These are phyloP conservation scores for Suhomyces guaymorum DNA, from an alignment of 1,139 yeast species.

Conservation along the genomic window DNA sequence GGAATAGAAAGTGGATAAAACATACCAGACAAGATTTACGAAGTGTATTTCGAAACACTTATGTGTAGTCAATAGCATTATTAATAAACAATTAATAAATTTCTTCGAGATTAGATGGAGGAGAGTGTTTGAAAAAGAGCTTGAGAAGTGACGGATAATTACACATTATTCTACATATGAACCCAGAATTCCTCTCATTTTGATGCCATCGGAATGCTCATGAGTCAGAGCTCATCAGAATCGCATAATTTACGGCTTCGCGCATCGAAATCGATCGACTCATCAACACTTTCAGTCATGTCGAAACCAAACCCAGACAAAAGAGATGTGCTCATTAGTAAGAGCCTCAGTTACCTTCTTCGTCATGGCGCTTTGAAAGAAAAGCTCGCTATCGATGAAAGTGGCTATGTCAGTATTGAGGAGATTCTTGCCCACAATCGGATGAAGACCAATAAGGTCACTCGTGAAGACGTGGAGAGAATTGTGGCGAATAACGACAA, in stretches of 20 bases:
- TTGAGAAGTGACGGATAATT: too few species aligned
- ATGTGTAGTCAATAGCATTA: too few species aligned
- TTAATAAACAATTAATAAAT: too few species aligned
- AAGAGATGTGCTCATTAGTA: conserved; percentile 63
- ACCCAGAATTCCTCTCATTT: background rate
- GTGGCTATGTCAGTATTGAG: conserved; percentile 63
- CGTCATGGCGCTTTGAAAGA: conserved; percentile 86
- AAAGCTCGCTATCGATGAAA: conserved; percentile 57
- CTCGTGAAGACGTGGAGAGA: conserved; percentile 56
- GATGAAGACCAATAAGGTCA: conserved; percentile 55
- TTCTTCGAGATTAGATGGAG: too few species aligned
- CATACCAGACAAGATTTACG: too few species aligned
- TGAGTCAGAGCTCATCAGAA: too few species aligned
- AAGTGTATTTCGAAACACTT: too few species aligned
- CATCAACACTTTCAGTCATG: conserved; percentile 6
- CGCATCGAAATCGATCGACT: background rate
- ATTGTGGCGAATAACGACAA: conserved; percentile 71
- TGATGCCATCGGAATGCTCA: background rate
- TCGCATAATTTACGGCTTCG: too few species aligned
- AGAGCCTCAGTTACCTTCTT: conserved; percentile 70
- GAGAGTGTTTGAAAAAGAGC: too few species aligned
- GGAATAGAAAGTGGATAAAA: too few species aligned
- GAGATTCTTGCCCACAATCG: conserved; percentile 59
- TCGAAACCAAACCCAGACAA: conserved; percentile 21
- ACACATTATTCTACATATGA: too few species aligned